Evolutionary conservation across 2,329 filamentous ascomycete species (phyloP).

Genomic region (Stagonosporopsis chrysanthemi): DNA sequence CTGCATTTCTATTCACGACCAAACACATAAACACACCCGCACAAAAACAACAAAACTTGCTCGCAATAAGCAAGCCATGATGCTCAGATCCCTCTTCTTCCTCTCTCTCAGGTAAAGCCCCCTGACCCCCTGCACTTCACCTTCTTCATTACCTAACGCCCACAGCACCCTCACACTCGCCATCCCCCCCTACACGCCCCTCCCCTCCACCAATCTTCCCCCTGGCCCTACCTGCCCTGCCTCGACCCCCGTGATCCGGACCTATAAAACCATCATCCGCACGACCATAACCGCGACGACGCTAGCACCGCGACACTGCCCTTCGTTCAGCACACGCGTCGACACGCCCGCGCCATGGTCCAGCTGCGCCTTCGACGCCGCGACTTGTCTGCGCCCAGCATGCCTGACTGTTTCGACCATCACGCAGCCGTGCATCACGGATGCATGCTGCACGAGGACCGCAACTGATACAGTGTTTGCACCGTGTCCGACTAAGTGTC

Average conservation of each 20-base stretch:
- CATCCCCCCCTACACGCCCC: constrained; percentile 7
- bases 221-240: constrained; percentile 24
- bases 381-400: constrained; percentile 13
- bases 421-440: constrained; percentile 26
- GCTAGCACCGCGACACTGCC: constrained; percentile 19
- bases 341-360: constrained; percentile 25
- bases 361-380: constrained; percentile 24
- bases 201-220: not conserved
- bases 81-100: not conserved
- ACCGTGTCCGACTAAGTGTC: constrained; percentile 22
- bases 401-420: constrained; percentile 24
- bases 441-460: constrained; percentile 24
- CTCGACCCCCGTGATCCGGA: constrained; percentile 13
- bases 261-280: constrained; percentile 13
- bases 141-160: not conserved
- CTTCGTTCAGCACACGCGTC: constrained; percentile 24
- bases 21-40: not conserved
- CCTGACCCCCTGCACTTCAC: not conserved
- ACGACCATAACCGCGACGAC: constrained; percentile 18
- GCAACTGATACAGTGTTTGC: constrained; percentile 26
- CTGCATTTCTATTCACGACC: not conserved
- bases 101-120: not conserved
- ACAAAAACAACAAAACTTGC: not conserved
- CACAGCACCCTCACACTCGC: constrained; percentile 11
- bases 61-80: not conserved